Percentiles rank a stretch among this genome's conserved stretches.
phyloP scores from a whole-genome alignment of 2,329 filamentous ascomycete species.

The Rutstroemia sp. region DNA sequence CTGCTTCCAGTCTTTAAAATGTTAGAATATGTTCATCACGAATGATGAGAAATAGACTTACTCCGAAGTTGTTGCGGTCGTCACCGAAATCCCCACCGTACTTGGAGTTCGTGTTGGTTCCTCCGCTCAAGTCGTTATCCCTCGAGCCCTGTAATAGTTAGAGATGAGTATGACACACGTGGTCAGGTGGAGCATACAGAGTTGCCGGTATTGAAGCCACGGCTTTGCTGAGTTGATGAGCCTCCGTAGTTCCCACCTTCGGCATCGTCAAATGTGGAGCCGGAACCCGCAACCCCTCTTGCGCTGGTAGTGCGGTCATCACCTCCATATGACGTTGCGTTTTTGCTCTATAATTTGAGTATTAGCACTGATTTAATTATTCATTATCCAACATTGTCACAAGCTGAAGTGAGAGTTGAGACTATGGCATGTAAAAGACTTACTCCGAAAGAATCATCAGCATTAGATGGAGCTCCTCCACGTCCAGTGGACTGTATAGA shows the following conservation, averaged over 20 bases:
- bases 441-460: not conserved
- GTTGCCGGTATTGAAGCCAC: conserved; percentile 13
- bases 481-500: not conserved
- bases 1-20: not conserved
- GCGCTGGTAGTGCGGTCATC: not conserved
- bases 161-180: not conserved
- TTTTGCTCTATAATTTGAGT: not conserved
- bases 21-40: not conserved
- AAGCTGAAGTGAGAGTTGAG: not conserved
- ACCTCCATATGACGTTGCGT: not conserved
- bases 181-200: conserved; percentile 17
- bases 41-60: not conserved
- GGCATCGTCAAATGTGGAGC: conserved; percentile 4
- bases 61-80: conserved; percentile 3
- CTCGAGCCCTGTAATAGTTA: conserved; percentile 22
- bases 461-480: conserved; percentile 4
- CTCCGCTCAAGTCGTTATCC: conserved; percentile 11
- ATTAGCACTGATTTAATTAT: too few species aligned
- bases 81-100: conserved; percentile 1
- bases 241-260: conserved; percentile 4
- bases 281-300: not conserved
- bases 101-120: conserved; percentile 1
- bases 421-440: not conserved
- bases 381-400: too few species aligned
- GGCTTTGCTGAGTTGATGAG: conserved; percentile 6